phyloP scores from a whole-genome alignment of 2,329 filamentous ascomycete genomes.

The Pseudogymnoascus sp. region DNA sequence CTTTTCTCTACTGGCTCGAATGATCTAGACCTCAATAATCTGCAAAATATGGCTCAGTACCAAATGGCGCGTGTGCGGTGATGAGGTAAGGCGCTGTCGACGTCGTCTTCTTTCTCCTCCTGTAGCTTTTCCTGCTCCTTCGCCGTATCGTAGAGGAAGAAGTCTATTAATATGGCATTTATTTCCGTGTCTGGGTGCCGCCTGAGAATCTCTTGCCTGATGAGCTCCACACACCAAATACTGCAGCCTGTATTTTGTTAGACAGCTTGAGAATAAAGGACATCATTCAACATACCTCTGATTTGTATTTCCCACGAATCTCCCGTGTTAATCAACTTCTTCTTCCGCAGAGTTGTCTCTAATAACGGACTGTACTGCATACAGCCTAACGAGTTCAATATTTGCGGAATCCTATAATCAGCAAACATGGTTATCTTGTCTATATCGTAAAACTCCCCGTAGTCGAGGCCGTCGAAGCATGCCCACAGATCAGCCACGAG shows the following conservation, averaged over 20 bases:
- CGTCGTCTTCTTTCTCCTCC: constrained; percentile 32
- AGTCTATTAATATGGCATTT: constrained; percentile 93
- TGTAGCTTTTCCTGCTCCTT: constrained; percentile 68
- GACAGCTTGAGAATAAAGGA: not conserved
- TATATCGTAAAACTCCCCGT: constrained; percentile 80
- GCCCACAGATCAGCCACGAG: constrained; percentile 95
- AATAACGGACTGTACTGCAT: constrained; percentile 77
- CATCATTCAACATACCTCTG: constrained; percentile 48
- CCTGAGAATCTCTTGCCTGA: constrained; percentile 69
- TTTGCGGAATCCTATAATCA: constrained; percentile 94
- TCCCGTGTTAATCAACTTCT: constrained; percentile 60
- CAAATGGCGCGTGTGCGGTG: constrained; percentile 90
- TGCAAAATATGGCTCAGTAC: constrained; percentile 50
- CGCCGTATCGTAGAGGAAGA: constrained; percentile 91
- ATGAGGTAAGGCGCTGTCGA: constrained; percentile 56
- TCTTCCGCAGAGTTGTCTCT: constrained; percentile 58
- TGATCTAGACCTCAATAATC: not conserved
- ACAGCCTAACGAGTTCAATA: constrained; percentile 74
- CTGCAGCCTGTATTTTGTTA: constrained; percentile 56
- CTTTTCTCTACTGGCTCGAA: not conserved
- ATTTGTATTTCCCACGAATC: constrained; percentile 79
- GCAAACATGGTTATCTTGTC: constrained; percentile 98
- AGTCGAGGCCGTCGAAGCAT: constrained; percentile 74
- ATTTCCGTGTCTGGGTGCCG: constrained; percentile 61
- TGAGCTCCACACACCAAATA: constrained; percentile 92